Evolutionary conservation across 2,329 filamentous ascomycete species (phyloP), one percentile per base, ranked within the genome.

Genomic region (Colletotrichum endophyticum): DNA sequence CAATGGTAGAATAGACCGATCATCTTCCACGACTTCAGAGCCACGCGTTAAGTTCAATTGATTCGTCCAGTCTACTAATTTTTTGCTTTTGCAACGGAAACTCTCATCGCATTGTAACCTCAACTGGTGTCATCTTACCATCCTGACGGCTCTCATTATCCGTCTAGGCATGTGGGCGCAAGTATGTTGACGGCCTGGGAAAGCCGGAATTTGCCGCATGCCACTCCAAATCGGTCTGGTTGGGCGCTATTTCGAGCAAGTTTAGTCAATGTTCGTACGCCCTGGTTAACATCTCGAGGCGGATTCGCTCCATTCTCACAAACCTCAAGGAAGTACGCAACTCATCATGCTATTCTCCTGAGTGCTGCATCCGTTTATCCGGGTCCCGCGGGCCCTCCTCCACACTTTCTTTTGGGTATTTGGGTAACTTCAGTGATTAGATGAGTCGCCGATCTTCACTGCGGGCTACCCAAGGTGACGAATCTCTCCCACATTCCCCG

Each of bases 81-180:
- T 53, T 53, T 53, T 13, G 0, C n/a, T 25, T 13, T 22, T 53
- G n/a, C 44, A 53, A 13, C 44, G 11, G 1, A 53, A 13, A 5
- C 12, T 13, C 2, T 22, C 11, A 22, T 53, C 3, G 11, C 44
- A 25, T 53, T 53, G 44, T 25, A 13, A 22, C n/a, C 11, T 53
- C n/a, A 53, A 0, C 11, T 22, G 11, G 0, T 53, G n/a, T 22
- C 44, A 53, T 13, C 6, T 13, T 13, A 13, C n/a, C 11, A 0
- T n/a, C 6, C 1, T 3, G 44, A 22, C 44, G 44, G 44, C n/a
- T 5, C n/a, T 13, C 44, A 3, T 5, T 53, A 22, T 22, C 44
- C n/a, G 44, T 22, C 4, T 1, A 53, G 44, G 44, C 44, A 53
- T 22, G 44, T 53, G n/a, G 44, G 44, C n/a, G 44, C 44, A 53